Base-by-base conservation (phyloP, 2,329 filamentous ascomycete species). In the Colletotrichum cuscutae region DNA sequence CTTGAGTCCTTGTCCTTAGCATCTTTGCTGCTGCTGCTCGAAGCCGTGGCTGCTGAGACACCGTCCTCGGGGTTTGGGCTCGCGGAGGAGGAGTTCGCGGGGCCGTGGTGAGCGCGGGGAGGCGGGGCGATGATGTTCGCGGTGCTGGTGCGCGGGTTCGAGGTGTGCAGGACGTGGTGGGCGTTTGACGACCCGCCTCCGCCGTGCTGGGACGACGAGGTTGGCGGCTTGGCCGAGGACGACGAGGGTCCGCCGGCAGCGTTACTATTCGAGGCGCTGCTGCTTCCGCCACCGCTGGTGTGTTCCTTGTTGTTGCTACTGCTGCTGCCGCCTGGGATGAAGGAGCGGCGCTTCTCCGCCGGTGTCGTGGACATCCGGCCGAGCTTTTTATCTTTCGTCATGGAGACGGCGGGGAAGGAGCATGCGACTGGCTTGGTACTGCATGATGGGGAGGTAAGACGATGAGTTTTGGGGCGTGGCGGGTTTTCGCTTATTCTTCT, bases 321-420 rank as follows among this genome's bases (percentile, higher is more conserved):
- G 63, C 46, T 60, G 52, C 24, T 58, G 65, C 69, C 76, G 65
- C 73, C 73, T 66, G 71, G 71, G 9, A 68, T 73, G 49, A 76
- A 78, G 67, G 78, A 81, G 74, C 85, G 84, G 77, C 85, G 85
- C 79, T 86, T 87, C 72, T 88, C 84, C 59, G 84, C 84, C 56
- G 84, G 79, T 57, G 64, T 65, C 52, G 67, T 60, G 52, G 73
- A 74, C 72, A 74, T 75, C 46, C 72, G 72, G 30, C 65, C 57
- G 57, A 71, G 61, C 65, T 75, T 75, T 65, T 74, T 74, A 63
- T 75, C 74, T 75, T 75, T 75, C 65, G 72, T 75, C 74, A 75
- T 75, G 68, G 59, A 65, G 54, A 69, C 69, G 68, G 68, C 71
- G 57, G 19, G 61, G 30, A 53, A 59, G 46, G 53, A 57, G 53